These are phyloP conservation scores for Diaporthe velutina DNA, from an alignment of 2,329 filamentous ascomycete species.

Conservation along the genomic window DNA sequence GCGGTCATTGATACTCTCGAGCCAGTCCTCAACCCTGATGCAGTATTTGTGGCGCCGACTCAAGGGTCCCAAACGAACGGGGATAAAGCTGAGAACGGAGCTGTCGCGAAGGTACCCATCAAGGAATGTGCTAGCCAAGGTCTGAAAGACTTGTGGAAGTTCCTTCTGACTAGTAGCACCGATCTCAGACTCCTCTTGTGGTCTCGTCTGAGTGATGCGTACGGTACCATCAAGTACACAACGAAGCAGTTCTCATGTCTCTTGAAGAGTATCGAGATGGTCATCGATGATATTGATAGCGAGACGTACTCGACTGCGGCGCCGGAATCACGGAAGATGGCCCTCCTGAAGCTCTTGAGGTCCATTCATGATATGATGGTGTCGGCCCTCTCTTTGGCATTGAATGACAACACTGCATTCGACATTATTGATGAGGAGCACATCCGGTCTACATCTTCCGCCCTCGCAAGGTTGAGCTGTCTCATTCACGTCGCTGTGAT, in stretches of 20 bases:
- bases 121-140: constrained; percentile 67
- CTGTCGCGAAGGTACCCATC: constrained; percentile 53
- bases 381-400: constrained; percentile 76
- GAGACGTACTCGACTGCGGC: constrained; percentile 74
- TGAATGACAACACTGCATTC: constrained; percentile 78
- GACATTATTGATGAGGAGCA: constrained; percentile 88
- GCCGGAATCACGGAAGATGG: constrained; percentile 74
- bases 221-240: constrained; percentile 84
- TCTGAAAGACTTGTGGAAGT: constrained; percentile 85
- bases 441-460: constrained; percentile 78
- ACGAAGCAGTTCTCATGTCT: constrained; percentile 92
- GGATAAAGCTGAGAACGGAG: constrained; percentile 36
- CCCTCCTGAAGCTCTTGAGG: constrained; percentile 82
- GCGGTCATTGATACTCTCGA: constrained; percentile 92
- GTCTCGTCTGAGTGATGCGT: constrained; percentile 91
- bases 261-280: constrained; percentile 86
- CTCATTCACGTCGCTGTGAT: constrained; percentile 84
- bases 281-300: constrained; percentile 72
- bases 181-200: constrained; percentile 89
- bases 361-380: constrained; percentile 82
- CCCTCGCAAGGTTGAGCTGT: constrained; percentile 78
- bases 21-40: constrained; percentile 84
- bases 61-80: constrained; percentile 41
- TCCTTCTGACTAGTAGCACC: constrained; percentile 84
- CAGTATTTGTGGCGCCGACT: constrained; percentile 58